Percentiles rank a stretch among this genome's conserved stretches.
These are phyloP conservation scores for Miscanthus sacchariflorus DNA, from an alignment of 202 grass and related monocot species.

Conservation along the genomic window DNA sequence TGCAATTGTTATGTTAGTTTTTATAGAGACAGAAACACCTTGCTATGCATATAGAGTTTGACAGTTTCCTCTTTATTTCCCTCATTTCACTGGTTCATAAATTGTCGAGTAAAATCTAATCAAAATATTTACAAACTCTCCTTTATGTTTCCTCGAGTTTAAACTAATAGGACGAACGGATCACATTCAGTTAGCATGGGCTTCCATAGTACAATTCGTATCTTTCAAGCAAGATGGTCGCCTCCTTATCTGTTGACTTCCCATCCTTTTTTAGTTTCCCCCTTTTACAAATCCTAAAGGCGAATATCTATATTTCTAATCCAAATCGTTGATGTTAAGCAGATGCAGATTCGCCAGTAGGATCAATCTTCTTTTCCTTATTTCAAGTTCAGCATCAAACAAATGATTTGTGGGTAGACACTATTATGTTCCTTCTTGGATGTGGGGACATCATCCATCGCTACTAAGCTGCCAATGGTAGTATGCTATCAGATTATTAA, in stretches of 20 bases:
- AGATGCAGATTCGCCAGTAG: too few species aligned
- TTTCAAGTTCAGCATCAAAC: too few species aligned
- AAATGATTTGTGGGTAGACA: too few species aligned
- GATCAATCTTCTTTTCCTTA: too few species aligned
- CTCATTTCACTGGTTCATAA: not conserved
- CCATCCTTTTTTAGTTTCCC: not conserved
- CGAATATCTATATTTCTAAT: not conserved
- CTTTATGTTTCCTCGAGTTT: not conserved
- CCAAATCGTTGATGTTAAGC: not conserved
- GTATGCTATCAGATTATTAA: too few species aligned
- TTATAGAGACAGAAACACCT: too few species aligned
- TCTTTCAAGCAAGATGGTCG: not conserved
- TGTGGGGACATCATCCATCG: too few species aligned
- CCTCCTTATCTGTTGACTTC: not conserved
- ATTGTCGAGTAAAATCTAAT: not conserved
- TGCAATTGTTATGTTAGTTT: too few species aligned
- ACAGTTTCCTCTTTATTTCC: too few species aligned
- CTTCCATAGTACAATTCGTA: not conserved
- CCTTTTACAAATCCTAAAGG: not conserved
- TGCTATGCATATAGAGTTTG: too few species aligned
- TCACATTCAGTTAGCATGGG: constrained; percentile 28
- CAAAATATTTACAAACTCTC: not conserved
- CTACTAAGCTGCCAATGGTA: too few species aligned
- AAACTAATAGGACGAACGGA: not conserved
- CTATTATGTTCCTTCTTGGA: too few species aligned